These are phyloP conservation scores for Pinus taeda DNA, from an alignment of 75 land plant genomes.

Conservation along the genomic window DNA sequence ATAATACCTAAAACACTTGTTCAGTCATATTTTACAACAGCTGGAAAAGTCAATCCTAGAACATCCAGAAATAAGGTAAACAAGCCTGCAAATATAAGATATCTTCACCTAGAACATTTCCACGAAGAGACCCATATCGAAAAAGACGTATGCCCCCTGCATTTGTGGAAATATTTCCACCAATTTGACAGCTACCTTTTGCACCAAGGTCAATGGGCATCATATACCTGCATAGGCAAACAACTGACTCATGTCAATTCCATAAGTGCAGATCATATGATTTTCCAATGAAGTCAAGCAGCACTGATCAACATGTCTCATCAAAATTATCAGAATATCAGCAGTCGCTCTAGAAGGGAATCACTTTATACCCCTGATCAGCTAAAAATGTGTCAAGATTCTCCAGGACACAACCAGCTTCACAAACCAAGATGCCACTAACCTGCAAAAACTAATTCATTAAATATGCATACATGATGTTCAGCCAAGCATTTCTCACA, in stretches of 20 bases:
- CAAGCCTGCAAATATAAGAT: conserved; percentile 16
- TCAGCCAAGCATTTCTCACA: background rate
- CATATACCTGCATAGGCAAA: conserved; percentile 51
- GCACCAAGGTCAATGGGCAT: conserved; percentile 99
- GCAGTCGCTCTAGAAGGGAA: background rate
- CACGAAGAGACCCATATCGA: conserved; percentile 97
- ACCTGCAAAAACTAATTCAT: conserved; percentile 37
- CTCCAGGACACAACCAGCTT: conserved; percentile 98
- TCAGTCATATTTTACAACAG: too few species aligned
- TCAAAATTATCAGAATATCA: background rate
- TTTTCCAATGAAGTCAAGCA: background rate
- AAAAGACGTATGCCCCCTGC: conserved; percentile 92
- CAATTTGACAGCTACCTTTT: conserved; percentile 99
- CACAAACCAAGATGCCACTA: conserved; percentile 95
- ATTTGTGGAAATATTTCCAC: conserved; percentile 98
- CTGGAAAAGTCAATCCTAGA: too few species aligned
- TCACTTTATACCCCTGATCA: conserved; percentile 64
- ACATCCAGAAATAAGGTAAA: conserved; percentile 19
- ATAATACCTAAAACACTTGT: too few species aligned
- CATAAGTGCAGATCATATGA: background rate
- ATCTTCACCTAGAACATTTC: conserved; percentile 79
- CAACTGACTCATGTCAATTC: background rate
- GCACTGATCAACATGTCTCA: background rate
- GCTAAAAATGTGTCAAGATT: conserved; percentile 68
- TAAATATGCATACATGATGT: background rate